Evolutionary conservation across 306 rosid species (phyloP), one percentile per base, ranked within the genome.

Genomic region (Prunus dulcis): DNA sequence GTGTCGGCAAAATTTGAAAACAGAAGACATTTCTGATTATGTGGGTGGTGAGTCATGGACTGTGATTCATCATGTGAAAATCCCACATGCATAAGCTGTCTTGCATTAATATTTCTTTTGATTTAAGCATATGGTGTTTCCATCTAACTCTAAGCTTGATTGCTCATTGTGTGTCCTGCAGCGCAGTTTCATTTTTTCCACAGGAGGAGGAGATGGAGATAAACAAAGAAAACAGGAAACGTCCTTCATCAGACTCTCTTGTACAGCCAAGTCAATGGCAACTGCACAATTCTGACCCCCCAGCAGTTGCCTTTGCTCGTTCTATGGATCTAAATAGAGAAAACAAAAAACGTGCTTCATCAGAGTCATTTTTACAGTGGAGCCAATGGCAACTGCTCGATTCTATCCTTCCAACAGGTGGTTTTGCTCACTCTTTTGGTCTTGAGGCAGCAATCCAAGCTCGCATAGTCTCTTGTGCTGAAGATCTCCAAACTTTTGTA

Each of bases 341-440:
- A 30, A 56, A 20, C 12, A 41, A 55, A 14, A 47, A 28, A 46
- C 60, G 57, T 23, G 52, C 65, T 72, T 22, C 53, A 20, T 56
- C 51, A 18, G 84, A 76, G 72, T 76, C 87, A 58, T 55, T 51
- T 79, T 76, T 72, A 38, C 89, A 89, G 49, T 93, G 97, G 98
- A 91, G 86, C 84, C 86, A 89, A 69, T 93, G 98, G 95, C 98
- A 93, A 74, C 69, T 91, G 41, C 82, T 93, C 25, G 98, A 93
- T 83, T 93, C 97, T 19, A 84, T 93, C 82, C 91, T 91, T 62
- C 98, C 97, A 4, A 91, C 98, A 0, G 98, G 98, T 15, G 98
- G 98, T 34, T 93, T 93, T 41, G 98, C 95, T 70, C 97, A 91
- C 75, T 91, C 97, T 80, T 87, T 69, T 56, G 92, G 97, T 78